Evolutionary conservation across 306 rosid genomes (phyloP).

Genomic region (Begonia fuchsioides): DNA sequence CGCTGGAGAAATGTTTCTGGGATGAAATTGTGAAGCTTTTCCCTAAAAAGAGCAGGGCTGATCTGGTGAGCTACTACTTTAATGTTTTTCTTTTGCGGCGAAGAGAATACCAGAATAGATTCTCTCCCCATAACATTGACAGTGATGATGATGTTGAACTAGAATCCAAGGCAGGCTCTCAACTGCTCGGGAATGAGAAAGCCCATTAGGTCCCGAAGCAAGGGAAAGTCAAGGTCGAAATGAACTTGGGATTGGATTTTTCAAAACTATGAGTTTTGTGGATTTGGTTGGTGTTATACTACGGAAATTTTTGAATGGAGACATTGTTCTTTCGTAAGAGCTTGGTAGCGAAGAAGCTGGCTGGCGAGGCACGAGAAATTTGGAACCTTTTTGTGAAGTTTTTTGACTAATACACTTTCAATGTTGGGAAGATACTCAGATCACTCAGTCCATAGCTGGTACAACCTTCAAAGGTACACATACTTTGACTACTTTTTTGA

Average conservation of each 20-base stretch:
- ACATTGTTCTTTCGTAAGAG: background rate
- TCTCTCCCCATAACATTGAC: slow-evolving; percentile 36
- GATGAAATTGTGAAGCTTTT: slow-evolving; percentile 27
- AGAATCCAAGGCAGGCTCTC: slow-evolving; percentile 18
- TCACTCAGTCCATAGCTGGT: slow-evolving; percentile 8
- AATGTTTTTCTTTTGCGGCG: slow-evolving; percentile 68
- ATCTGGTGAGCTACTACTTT: slow-evolving; percentile 73
- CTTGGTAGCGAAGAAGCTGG: slow-evolving; percentile 7
- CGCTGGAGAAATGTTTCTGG: slow-evolving; percentile 32
- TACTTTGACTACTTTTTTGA: background rate
- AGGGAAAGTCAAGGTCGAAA: too few relatives aligned
- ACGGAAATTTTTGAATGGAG: too few relatives aligned
- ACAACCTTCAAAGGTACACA: slow-evolving; percentile 10
- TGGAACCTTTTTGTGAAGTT: slow-evolving; percentile 8
- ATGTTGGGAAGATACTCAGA: slow-evolving; percentile 1
- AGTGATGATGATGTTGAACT: slow-evolving; percentile 67
- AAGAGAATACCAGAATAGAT: slow-evolving; percentile 62
- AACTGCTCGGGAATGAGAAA: slow-evolving; percentile 15
- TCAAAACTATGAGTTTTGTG: too few relatives aligned
- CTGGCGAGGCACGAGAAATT: slow-evolving; percentile 4
- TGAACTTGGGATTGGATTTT: too few relatives aligned
- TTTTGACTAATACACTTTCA: background rate
- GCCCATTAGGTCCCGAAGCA: background rate
- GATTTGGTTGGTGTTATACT: too few relatives aligned
- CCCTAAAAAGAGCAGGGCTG: slow-evolving; percentile 46